A percentile compares a stretch with the other conserved stretches of the same genome.
Evolutionary conservation across 179 eudicot species (phyloP).

Genomic region (Heliamphora pulchella): DNA sequence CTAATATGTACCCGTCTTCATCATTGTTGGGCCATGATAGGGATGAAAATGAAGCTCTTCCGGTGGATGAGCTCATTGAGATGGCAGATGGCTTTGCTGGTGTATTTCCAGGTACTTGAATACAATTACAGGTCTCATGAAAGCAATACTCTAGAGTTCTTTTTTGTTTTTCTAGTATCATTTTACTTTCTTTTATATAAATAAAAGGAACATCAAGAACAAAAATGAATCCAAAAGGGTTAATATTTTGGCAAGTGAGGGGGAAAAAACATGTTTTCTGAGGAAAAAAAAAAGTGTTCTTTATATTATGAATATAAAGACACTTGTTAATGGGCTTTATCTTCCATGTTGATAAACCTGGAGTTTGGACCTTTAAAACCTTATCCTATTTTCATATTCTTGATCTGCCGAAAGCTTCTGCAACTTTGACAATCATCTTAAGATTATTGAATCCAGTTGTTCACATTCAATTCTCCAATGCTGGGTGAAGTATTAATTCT

Average conservation of each 20-base stretch:
- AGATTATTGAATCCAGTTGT: not conserved
- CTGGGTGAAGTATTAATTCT: not conserved
- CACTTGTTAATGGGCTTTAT: not conserved
- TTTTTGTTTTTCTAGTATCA: not conserved
- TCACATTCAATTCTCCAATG: not conserved
- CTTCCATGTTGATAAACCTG: not conserved
- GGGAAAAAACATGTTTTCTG: not conserved
- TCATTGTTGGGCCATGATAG: conserved; percentile 50
- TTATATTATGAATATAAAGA: not conserved
- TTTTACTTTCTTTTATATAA: not conserved
- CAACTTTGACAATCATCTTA: not conserved
- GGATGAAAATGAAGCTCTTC: conserved; percentile 48
- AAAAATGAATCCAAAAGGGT: not conserved
- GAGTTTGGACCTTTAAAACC: not conserved
- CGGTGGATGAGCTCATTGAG: conserved; percentile 67
- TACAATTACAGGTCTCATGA: not conserved
- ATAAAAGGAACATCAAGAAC: not conserved
- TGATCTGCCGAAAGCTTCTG: not conserved
- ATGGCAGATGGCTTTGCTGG: conserved; percentile 90
- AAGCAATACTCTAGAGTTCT: not conserved
- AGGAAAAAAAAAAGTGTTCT: not conserved
- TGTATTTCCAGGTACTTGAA: conserved; percentile 65
- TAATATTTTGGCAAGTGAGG: not conserved
- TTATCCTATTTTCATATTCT: not conserved
- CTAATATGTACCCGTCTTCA: conserved; percentile 76